Evolutionary conservation across 352 stramenopile species (phyloP), one percentile per base, ranked within the genome.

Genomic region (Globisporangium cystogenes): DNA sequence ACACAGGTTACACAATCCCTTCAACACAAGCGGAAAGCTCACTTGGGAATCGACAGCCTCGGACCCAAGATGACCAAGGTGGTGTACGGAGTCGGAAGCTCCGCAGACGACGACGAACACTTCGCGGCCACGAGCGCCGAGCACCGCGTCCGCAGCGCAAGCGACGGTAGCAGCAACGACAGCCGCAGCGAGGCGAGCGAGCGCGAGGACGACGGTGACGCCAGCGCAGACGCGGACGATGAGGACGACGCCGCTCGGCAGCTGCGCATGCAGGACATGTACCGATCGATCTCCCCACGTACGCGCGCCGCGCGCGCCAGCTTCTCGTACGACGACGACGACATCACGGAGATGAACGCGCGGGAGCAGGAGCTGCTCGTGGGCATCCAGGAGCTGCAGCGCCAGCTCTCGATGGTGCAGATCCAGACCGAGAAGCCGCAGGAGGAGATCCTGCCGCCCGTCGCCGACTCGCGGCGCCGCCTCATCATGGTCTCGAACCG

Each of bases 401-500:
- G 86, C 3, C 86, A 97, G 51, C 71, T 97, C 12, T 87, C 75
- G 15, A 92, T 87, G 79, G 82, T 93, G 49, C 77, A 92, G 60
- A 89, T 92, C 48, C 78, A 88, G 55, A 87, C 81, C 26, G 76
- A 88, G 57, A 90, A 89, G 54, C 60, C 75, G 6, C 72, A 87
- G 43, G 74, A 93, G 49, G 78, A 88, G 64, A 87, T 89, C 27
- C 31, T 90, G 40, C 70, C 71, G 46, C 73, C 70, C 12, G 69
- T 85, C 44, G 60, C 40, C n/a, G 76, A 88, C 57, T 58, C 80
- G 21, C 74, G 82, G 35, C 82, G 74, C 18, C 76, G 85, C 14
- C 65, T 96, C 33, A 93, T 97, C 59, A 91, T 96, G 69, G 87
- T 96, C 15, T 93, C 87, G 42, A 97, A 97, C 64, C 82, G 87